Evolutionary conservation across 768 basidiomycete species (phyloP).

Genomic region (Kwoniella bestiolae): DNA sequence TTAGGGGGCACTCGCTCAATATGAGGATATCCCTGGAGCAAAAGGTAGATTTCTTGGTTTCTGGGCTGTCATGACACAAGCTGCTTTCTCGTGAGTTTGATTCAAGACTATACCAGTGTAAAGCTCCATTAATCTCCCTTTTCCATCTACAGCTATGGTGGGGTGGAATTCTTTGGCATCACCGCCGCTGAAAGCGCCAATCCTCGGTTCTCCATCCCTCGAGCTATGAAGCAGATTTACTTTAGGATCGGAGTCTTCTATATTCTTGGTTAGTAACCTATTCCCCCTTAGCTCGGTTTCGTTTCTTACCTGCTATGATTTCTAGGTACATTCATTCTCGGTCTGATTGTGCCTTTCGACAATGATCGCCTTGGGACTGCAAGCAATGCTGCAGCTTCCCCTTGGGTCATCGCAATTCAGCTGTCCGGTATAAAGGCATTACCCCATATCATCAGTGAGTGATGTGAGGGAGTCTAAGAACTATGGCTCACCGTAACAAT

Average conservation of each 20-base stretch:
- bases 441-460: conserved; percentile 50
- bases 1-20: conserved; percentile 15
- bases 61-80: conserved; percentile 28
- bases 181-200: conserved; percentile 71
- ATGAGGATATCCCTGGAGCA: conserved; percentile 4
- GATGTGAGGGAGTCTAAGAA: too few species aligned
- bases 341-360: conserved; percentile 69
- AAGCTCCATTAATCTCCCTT: neutral
- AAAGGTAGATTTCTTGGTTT: conserved; percentile 24
- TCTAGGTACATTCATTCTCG: conserved; percentile 71
- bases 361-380: conserved; percentile 32
- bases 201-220: conserved; percentile 69
- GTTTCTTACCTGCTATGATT: too few species aligned
- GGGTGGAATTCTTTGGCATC: conserved; percentile 80
- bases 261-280: conserved; percentile 40
- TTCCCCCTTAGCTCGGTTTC: too few species aligned
- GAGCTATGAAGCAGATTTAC: conserved; percentile 71
- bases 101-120: neutral
- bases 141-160: conserved; percentile 61
- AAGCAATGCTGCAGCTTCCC: conserved; percentile 69
- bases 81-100: conserved; percentile 26
- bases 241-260: conserved; percentile 76
- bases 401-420: conserved; percentile 79
- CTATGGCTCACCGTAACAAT: neutral
- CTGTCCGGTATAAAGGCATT: conserved; percentile 69